Percentiles rank a stretch among this genome's conserved stretches.
Evolutionary conservation across 2,329 filamentous ascomycete genomes (phyloP).

Genomic region (Paracorniculantispora psalliotae): DNA sequence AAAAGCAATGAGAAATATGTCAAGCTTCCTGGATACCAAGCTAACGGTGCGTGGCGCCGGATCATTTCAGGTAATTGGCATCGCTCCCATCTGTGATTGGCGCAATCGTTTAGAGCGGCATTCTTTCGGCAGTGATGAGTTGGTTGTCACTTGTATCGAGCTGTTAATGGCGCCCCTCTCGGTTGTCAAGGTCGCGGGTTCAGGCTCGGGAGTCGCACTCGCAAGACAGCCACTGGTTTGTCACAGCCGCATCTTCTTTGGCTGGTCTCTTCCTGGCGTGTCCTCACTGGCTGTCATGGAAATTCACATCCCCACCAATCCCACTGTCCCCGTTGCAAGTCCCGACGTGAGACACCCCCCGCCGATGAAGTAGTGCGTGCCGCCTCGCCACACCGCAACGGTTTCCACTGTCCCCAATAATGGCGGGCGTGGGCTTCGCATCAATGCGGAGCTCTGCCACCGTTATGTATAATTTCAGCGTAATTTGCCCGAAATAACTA

Average conservation of each 20-base stretch:
- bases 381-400: background rate
- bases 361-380: background rate
- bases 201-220: background rate
- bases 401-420: background rate
- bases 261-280: background rate
- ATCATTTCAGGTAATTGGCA: background rate
- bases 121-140: background rate
- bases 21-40: background rate
- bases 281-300: background rate
- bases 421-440: background rate
- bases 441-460: background rate
- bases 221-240: background rate
- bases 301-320: background rate
- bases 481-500: background rate
- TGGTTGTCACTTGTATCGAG: background rate
- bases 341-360: conserved; percentile 7
- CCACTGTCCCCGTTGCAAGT: background rate
- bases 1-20: background rate
- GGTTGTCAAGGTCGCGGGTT: background rate
- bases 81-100: background rate
- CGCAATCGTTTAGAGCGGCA: background rate
- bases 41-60: background rate
- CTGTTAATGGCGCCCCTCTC: background rate
- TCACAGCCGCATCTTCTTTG: background rate
- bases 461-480: background rate